Conservation (phyloP, 2,329 filamentous ascomycete species). For the Boeremia lycopersici region DNA sequence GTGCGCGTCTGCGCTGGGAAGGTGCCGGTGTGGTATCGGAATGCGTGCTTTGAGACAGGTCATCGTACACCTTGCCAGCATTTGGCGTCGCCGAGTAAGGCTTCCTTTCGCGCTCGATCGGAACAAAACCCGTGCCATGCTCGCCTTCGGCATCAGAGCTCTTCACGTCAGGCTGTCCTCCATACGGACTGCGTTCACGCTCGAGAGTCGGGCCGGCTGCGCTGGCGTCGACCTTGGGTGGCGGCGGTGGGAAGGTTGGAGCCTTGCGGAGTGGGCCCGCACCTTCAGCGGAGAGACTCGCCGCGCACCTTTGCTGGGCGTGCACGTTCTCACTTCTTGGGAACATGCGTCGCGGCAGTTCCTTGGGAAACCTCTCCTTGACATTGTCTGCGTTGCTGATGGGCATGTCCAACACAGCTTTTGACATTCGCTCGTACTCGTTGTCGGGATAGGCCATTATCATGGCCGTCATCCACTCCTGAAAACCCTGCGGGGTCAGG, state of each 20-base stretch:
- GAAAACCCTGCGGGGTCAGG: constrained; percentile 55
- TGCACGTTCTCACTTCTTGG: constrained; percentile 64
- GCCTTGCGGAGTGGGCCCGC: constrained; percentile 43
- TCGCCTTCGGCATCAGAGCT: constrained; percentile 45
- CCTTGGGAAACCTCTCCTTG: constrained; percentile 77
- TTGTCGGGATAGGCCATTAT: constrained; percentile 77
- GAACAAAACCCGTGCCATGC: constrained; percentile 49
- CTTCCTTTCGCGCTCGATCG: constrained; percentile 69
- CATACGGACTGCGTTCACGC: constrained; percentile 45
- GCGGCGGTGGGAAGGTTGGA: constrained; percentile 44
- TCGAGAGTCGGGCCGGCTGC: constrained; percentile 32
- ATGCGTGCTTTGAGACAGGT: constrained; percentile 33
- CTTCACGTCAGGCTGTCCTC: constrained; percentile 30
- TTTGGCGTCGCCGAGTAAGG: constrained; percentile 67
- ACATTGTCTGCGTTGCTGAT: constrained; percentile 69
- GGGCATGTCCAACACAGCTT: constrained; percentile 71
- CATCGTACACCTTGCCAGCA: constrained; percentile 61
- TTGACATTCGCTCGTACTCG: constrained; percentile 73
- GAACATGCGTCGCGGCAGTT: constrained; percentile 75
- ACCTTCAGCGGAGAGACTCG: constrained; percentile 61
- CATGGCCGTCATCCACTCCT: constrained; percentile 71
- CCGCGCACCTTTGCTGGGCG: constrained; percentile 65
- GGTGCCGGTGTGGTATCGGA: constrained; percentile 28
- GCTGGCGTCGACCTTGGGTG: constrained; percentile 22
- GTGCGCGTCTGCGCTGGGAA: constrained; percentile 36